Conservation (phyloP, 2,329 filamentous ascomycete genomes). For the Aspergillus sp. region DNA sequence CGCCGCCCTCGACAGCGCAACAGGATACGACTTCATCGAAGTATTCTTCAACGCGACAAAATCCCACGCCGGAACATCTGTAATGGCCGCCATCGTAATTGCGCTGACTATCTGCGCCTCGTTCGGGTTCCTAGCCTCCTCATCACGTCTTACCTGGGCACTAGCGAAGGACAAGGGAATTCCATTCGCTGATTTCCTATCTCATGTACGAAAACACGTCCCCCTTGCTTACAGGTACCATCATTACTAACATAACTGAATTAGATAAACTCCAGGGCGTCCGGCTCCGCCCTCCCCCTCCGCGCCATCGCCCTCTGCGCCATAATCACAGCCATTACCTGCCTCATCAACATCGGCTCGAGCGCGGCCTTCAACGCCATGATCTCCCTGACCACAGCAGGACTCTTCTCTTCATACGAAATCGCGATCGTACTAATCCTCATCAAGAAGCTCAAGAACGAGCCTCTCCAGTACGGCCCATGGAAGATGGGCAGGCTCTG, state of each 20-base stretch:
- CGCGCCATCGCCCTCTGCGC: slow-evolving; percentile 17
- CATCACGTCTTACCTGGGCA: slow-evolving; percentile 44
- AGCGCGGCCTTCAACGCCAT: slow-evolving; percentile 55
- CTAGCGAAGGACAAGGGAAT: slow-evolving; percentile 49
- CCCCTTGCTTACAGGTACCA: background rate
- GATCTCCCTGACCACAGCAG: slow-evolving; percentile 51
- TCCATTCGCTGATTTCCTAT: slow-evolving; percentile 45
- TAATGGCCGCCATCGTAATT: slow-evolving; percentile 44
- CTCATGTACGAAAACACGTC: slow-evolving; percentile 6
- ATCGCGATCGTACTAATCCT: slow-evolving; percentile 51
- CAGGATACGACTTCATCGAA: slow-evolving; percentile 51
- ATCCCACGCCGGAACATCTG: slow-evolving; percentile 25
- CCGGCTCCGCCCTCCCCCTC: slow-evolving; percentile 41
- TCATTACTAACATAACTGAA: background rate
- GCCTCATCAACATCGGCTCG: slow-evolving; percentile 55
- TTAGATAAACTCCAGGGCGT: slow-evolving; percentile 31
- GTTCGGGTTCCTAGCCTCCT: slow-evolving; percentile 42
- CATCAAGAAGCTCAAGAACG: slow-evolving; percentile 41
- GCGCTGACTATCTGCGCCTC: slow-evolving; percentile 42
- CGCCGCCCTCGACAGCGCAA: slow-evolving; percentile 41
- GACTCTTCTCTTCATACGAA: slow-evolving; percentile 54
- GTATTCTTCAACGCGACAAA: slow-evolving; percentile 43
- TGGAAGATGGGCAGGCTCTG: slow-evolving; percentile 46
- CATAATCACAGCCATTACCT: slow-evolving; percentile 38
- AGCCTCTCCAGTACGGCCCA: slow-evolving; percentile 42